Evolutionary conservation across 192 early-diverging fungal species (phyloP).

Genomic region (Backusella sp.): DNA sequence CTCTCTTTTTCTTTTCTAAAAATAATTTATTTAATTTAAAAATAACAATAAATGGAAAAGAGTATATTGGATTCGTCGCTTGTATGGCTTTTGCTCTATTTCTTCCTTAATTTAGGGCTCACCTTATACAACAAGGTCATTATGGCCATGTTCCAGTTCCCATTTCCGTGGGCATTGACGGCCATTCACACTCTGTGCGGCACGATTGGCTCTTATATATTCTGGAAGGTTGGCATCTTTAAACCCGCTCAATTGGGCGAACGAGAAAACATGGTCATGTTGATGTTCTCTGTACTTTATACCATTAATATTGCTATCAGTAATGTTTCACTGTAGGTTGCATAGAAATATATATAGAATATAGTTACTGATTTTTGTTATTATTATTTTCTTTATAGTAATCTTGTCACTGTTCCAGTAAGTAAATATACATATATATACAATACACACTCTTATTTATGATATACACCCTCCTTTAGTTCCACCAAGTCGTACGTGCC

Average conservation of each 20-base stretch:
- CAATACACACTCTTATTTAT: background rate
- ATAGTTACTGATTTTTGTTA: background rate
- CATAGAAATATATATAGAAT: slow-evolving; percentile 24
- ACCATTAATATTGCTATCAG: slow-evolving; percentile 88
- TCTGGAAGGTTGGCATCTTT: slow-evolving; percentile 48
- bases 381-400: background rate
- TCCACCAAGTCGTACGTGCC: slow-evolving; percentile 84
- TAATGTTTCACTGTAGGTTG: slow-evolving; percentile 77
- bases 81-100: slow-evolving; percentile 69
- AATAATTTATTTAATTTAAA: background rate
- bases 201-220: slow-evolving; percentile 61
- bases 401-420: slow-evolving; percentile 40
- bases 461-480: slow-evolving; percentile 7
- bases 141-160: slow-evolving; percentile 68
- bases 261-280: slow-evolving; percentile 62
- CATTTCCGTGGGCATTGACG: slow-evolving; percentile 86
- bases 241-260: slow-evolving; percentile 51
- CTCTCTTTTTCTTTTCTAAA: background rate
- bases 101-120: slow-evolving; percentile 70
- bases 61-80: slow-evolving; percentile 13
- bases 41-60: slow-evolving; percentile 1
- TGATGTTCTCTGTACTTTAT: slow-evolving; percentile 82
- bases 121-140: slow-evolving; percentile 88
- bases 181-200: slow-evolving; percentile 78
- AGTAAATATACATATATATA: background rate